phyloP scores from a whole-genome alignment of 441 rosid genomes.

The Aquilaria agallochum region DNA sequence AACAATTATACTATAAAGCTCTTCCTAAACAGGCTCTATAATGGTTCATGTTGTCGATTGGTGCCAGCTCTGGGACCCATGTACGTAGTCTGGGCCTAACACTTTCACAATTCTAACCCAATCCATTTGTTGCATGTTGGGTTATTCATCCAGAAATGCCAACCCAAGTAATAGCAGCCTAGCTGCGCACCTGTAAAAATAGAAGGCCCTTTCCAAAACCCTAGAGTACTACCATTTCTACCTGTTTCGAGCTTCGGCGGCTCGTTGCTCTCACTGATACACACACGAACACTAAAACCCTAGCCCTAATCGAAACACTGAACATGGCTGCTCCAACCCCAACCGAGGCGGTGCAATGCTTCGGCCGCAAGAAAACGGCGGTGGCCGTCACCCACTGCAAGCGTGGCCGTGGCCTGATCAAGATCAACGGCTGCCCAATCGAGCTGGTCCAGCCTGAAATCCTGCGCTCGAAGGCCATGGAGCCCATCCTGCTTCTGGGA shows the following conservation, averaged over 20 bases:
- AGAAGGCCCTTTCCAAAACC: neutral
- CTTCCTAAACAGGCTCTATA: too few relatives aligned
- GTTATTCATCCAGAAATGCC: neutral
- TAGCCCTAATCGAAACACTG: neutral
- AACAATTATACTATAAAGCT: too few relatives aligned
- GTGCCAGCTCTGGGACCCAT: too few relatives aligned
- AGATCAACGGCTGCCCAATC: slow-evolving; percentile 75
- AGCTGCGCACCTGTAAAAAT: too few relatives aligned
- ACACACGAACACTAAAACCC: neutral
- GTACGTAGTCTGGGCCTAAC: too few relatives aligned
- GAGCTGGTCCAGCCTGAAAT: slow-evolving; percentile 78
- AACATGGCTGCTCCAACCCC: slow-evolving; percentile 28
- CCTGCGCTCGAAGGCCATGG: slow-evolving; percentile 69
- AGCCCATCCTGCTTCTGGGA: slow-evolving; percentile 65
- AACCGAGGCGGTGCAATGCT: slow-evolving; percentile 55
- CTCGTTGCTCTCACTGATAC: neutral
- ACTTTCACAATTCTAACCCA: too few relatives aligned
- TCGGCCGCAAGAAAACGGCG: slow-evolving; percentile 81
- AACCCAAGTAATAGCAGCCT: neutral
- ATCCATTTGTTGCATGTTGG: too few relatives aligned
- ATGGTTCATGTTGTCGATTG: too few relatives aligned
- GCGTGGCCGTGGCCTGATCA: slow-evolving; percentile 59
- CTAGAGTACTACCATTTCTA: neutral
- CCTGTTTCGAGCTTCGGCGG: neutral
- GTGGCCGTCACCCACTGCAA: slow-evolving; percentile 68